Percentiles rank a stretch among this genome's conserved stretches.
phyloP scores from a whole-genome alignment of 495 filamentous ascomycete species.

The Talaromyces thailandensis region DNA sequence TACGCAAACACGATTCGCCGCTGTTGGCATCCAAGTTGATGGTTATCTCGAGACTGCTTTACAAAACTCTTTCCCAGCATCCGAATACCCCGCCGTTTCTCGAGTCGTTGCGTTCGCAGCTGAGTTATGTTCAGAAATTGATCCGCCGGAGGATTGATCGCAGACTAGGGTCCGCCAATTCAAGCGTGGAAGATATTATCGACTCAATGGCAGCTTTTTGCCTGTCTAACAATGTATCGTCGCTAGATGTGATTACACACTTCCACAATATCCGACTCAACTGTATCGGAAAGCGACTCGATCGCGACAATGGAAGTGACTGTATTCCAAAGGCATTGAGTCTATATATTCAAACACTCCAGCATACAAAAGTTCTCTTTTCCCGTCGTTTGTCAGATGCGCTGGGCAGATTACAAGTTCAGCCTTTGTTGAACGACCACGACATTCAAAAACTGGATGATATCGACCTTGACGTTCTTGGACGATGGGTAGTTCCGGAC shows the following conservation, averaged over 20 bases:
- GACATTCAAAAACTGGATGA: slow-evolving; percentile 56
- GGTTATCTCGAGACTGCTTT: slow-evolving; percentile 62
- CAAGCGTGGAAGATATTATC: slow-evolving; percentile 47
- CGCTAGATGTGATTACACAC: slow-evolving; percentile 69
- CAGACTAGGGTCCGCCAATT: slow-evolving; percentile 44
- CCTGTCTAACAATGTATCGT: slow-evolving; percentile 71
- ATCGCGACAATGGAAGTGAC: slow-evolving; percentile 18
- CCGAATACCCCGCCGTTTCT: slow-evolving; percentile 42
- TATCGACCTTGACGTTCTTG: slow-evolving; percentile 72
- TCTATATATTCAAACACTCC: slow-evolving; percentile 69
- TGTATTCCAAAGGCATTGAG: slow-evolving; percentile 54
- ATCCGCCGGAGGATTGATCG: slow-evolving; percentile 61
- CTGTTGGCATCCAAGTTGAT: slow-evolving; percentile 71
- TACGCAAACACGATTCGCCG: slow-evolving; percentile 49
- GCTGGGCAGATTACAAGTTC: slow-evolving; percentile 57
- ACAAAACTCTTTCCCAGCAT: slow-evolving; percentile 55
- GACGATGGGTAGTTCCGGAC: slow-evolving; percentile 74
- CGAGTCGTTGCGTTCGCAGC: slow-evolving; percentile 50
- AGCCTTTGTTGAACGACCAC: slow-evolving; percentile 59
- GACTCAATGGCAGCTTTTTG: slow-evolving; percentile 74
- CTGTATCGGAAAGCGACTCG: slow-evolving; percentile 52
- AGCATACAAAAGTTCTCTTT: slow-evolving; percentile 64
- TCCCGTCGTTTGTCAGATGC: slow-evolving; percentile 65
- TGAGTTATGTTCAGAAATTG: slow-evolving; percentile 50
- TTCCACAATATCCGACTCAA: slow-evolving; percentile 69